Conservation (phyloP, 805 yeast genomes). For the Tetrapisispora phaffii region DNA sequence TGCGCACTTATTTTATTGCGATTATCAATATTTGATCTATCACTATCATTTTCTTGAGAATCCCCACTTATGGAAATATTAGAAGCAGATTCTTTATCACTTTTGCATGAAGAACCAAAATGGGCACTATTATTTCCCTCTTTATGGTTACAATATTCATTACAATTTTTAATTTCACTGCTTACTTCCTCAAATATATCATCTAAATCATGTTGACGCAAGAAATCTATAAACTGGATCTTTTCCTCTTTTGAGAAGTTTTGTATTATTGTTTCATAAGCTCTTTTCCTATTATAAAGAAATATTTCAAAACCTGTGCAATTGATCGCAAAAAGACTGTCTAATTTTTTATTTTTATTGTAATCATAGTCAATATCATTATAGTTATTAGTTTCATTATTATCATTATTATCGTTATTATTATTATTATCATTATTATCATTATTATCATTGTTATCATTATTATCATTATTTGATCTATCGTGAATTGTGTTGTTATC, state of each 20-base stretch:
- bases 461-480: neutral
- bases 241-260: conserved; percentile 18
- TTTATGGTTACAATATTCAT: conserved; percentile 4
- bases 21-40: conserved; percentile 8
- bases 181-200: conserved; percentile 9
- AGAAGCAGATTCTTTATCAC: neutral
- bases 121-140: neutral
- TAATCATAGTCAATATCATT: neutral
- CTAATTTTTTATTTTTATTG: neutral
- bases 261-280: conserved; percentile 58
- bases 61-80: neutral
- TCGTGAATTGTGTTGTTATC: neutral
- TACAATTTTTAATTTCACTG: conserved; percentile 7
- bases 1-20: conserved; percentile 4
- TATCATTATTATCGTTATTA: neutral
- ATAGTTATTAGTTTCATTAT: neutral
- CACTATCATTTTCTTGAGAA: conserved; percentile 8
- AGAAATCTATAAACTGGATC: conserved; percentile 13
- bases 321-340: conserved; percentile 43
- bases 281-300: conserved; percentile 66
- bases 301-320: conserved; percentile 77
- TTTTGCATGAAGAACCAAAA: conserved; percentile 1
- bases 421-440: neutral
- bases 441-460: neutral
- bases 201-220: conserved; percentile 10